Conservation (phyloP, 805 yeast species). For the Candida cerambycidarum region DNA sequence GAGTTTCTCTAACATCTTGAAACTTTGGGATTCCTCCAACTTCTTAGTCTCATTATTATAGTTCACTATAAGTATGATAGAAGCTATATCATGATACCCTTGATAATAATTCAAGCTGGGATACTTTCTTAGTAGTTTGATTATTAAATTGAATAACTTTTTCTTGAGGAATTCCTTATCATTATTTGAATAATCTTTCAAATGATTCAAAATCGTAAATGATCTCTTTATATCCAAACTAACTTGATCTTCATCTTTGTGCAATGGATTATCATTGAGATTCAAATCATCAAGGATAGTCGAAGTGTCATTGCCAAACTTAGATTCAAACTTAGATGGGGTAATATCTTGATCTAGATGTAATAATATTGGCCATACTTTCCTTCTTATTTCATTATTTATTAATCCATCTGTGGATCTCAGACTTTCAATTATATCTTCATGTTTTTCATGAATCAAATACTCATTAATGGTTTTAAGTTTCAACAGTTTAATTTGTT, state of each 20-base stretch:
- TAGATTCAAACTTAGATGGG: background rate
- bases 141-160: slow-evolving; percentile 45
- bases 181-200: slow-evolving; percentile 28
- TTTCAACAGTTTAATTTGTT: slow-evolving; percentile 38
- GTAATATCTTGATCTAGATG: slow-evolving; percentile 18
- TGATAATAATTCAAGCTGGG: slow-evolving; percentile 79
- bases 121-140: slow-evolving; percentile 55
- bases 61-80: slow-evolving; percentile 60
- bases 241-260: slow-evolving; percentile 78
- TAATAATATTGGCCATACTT: slow-evolving; percentile 54
- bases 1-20: slow-evolving; percentile 51
- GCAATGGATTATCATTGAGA: slow-evolving; percentile 41
- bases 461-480: slow-evolving; percentile 41
- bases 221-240: slow-evolving; percentile 75
- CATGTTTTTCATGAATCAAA: slow-evolving; percentile 23
- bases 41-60: slow-evolving; percentile 17
- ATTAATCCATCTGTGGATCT: slow-evolving; percentile 50
- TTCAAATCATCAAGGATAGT: slow-evolving; percentile 21
- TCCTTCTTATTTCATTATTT: slow-evolving; percentile 36
- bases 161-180: slow-evolving; percentile 37
- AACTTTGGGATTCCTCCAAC: slow-evolving; percentile 32
- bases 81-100: slow-evolving; percentile 88
- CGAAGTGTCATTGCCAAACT: slow-evolving; percentile 1
- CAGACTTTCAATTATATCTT: slow-evolving; percentile 32
- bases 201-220: slow-evolving; percentile 44